phyloP scores from a whole-genome alignment of 1,139 yeast species.

The Suhomyces coccinellae region DNA sequence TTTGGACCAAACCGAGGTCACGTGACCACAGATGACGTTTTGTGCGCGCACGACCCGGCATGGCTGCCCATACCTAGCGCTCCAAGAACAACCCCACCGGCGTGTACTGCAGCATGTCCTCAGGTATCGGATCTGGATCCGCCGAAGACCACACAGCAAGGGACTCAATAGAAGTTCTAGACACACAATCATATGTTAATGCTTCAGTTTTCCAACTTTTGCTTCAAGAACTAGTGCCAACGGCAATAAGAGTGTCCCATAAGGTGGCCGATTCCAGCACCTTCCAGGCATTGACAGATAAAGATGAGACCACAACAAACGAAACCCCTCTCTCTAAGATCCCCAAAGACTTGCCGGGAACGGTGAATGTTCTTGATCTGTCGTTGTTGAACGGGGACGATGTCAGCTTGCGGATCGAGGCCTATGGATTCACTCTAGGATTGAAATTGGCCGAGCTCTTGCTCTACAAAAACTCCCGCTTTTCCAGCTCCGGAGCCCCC shows the following conservation, averaged over 20 bases:
- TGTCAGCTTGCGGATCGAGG: slow-evolving; percentile 60
- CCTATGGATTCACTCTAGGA: slow-evolving; percentile 75
- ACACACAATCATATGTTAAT: slow-evolving; percentile 38
- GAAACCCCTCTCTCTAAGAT: slow-evolving; percentile 27
- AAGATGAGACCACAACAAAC: slow-evolving; percentile 13
- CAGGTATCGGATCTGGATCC: neutral
- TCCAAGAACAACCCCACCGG: neutral
- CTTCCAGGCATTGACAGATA: slow-evolving; percentile 5
- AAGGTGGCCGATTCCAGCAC: slow-evolving; percentile 11
- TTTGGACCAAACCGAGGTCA: too few relatives aligned
- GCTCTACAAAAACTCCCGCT: slow-evolving; percentile 43
- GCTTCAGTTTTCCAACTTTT: slow-evolving; percentile 57
- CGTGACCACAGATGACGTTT: neutral
- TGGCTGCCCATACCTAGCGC: neutral
- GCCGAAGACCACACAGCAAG: neutral
- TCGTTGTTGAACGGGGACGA: slow-evolving; percentile 48
- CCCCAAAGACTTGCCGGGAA: slow-evolving; percentile 41
- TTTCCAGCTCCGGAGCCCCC: slow-evolving; percentile 3
- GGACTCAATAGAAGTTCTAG: slow-evolving; percentile 20
- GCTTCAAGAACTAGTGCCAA: slow-evolving; percentile 73
- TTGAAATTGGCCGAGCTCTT: slow-evolving; percentile 69
- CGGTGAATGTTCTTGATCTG: slow-evolving; percentile 40
- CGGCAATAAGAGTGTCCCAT: slow-evolving; percentile 58
- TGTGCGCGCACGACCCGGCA: neutral
- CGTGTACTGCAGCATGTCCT: neutral